These are phyloP conservation scores for Mycosphaerella sp. DNA, from an alignment of 2,329 filamentous ascomycete genomes.

Conservation along the genomic window DNA sequence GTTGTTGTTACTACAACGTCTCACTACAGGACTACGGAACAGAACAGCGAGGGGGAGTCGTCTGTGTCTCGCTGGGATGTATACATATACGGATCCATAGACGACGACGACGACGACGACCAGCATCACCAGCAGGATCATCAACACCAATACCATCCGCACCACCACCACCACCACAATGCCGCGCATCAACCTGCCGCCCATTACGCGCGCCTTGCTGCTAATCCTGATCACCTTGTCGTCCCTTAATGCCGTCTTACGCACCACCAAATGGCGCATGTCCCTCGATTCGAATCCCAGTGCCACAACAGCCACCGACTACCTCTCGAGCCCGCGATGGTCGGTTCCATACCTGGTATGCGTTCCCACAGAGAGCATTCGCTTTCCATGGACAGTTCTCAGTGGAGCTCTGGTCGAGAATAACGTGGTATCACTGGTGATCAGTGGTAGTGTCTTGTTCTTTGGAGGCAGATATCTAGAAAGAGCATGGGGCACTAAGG, in stretches of 20 bases:
- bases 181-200: slow-evolving; percentile 78
- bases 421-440: slow-evolving; percentile 78
- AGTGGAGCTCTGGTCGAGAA: slow-evolving; percentile 85
- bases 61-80: not conserved
- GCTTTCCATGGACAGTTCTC: slow-evolving; percentile 90
- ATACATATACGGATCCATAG: not conserved
- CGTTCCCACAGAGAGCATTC: slow-evolving; percentile 72
- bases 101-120: too few species aligned
- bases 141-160: too few species aligned
- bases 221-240: slow-evolving; percentile 70
- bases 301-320: slow-evolving; percentile 30
- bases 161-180: slow-evolving; percentile 1
- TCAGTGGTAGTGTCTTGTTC: slow-evolving; percentile 74
- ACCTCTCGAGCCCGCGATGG: slow-evolving; percentile 30
- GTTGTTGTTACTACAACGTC: too few species aligned
- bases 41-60: not conserved
- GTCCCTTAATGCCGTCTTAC: slow-evolving; percentile 71
- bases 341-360: slow-evolving; percentile 74
- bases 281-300: slow-evolving; percentile 27
- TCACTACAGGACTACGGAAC: too few species aligned
- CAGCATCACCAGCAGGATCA: too few species aligned
- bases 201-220: slow-evolving; percentile 78
- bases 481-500: slow-evolving; percentile 85
- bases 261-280: slow-evolving; percentile 59
- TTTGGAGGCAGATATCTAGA: slow-evolving; percentile 94